These are phyloP conservation scores for Phytophthora capsici DNA, from an alignment of 352 stramenopile species.

Conservation along the genomic window DNA sequence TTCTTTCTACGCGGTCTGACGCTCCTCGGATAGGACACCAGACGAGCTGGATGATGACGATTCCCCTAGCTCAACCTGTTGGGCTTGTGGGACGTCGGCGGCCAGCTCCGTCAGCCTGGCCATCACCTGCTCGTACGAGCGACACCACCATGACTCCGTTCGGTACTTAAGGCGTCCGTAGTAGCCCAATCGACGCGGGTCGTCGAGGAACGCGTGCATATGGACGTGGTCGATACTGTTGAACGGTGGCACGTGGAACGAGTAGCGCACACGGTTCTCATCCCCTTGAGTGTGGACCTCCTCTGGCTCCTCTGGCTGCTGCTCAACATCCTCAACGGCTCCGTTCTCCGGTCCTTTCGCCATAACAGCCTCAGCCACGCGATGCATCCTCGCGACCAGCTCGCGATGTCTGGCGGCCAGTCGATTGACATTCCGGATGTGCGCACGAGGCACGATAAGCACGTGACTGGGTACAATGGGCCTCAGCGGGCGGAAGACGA, in stretches of 20 bases:
- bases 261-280: constrained; percentile 54
- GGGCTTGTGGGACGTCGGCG: constrained; percentile 12
- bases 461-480: constrained; percentile 76
- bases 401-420: constrained; percentile 53
- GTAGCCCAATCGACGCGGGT: constrained; percentile 45
- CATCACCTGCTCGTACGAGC: constrained; percentile 78
- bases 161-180: constrained; percentile 82
- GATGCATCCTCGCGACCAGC: constrained; percentile 70
- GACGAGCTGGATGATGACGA: constrained; percentile 26
- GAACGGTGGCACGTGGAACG: constrained; percentile 72
- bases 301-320: constrained; percentile 10
- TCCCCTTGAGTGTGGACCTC: not conserved
- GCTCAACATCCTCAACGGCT: constrained; percentile 5
- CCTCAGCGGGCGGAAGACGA: constrained; percentile 79
- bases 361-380: constrained; percentile 61
- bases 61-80: constrained; percentile 12
- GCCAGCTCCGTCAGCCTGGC: constrained; percentile 36
- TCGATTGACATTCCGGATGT: constrained; percentile 84
- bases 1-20: constrained; percentile 19
- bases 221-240: constrained; percentile 91
- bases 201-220: constrained; percentile 81
- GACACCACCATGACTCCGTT: constrained; percentile 86
- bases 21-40: constrained; percentile 14
- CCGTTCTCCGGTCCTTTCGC: constrained; percentile 5
- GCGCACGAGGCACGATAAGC: constrained; percentile 78